Evolutionary conservation across 2,329 filamentous ascomycete species (phyloP).

Genomic region (Graphiopsis chlorocephala): DNA sequence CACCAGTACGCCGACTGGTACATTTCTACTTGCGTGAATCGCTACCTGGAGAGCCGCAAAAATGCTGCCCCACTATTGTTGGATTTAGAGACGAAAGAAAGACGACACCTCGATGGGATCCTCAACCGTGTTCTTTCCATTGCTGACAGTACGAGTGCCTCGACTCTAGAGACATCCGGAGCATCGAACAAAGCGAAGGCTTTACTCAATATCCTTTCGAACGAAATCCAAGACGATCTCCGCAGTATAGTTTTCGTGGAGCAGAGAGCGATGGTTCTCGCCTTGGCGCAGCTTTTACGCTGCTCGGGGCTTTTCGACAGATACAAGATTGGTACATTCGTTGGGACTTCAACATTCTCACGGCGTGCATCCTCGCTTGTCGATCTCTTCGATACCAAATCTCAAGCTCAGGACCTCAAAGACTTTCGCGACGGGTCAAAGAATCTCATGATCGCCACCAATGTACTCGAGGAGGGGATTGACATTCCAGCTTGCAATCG

Average conservation of each 20-base stretch:
- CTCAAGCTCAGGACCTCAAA: conserved; percentile 51
- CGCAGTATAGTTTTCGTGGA: conserved; percentile 49
- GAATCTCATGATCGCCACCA: conserved; percentile 58
- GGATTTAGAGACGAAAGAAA: conserved; percentile 36
- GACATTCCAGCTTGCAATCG: conserved; percentile 62
- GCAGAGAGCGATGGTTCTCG: conserved; percentile 43
- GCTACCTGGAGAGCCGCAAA: conserved; percentile 27
- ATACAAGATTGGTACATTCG: conserved; percentile 49
- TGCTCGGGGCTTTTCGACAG: conserved; percentile 22
- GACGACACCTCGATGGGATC: conserved; percentile 28
- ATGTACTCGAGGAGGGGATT: conserved; percentile 60
- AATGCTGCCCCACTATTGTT: conserved; percentile 26
- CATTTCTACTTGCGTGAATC: conserved; percentile 36
- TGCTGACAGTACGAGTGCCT: background rate
- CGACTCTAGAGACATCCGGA: background rate
- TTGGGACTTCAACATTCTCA: conserved; percentile 48
- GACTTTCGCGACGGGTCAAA: conserved; percentile 53
- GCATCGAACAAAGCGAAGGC: conserved; percentile 22
- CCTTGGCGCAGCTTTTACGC: conserved; percentile 33
- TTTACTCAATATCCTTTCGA: conserved; percentile 36
- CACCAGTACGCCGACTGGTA: conserved; percentile 39
- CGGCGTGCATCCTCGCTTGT: conserved; percentile 48
- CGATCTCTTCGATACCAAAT: conserved; percentile 47
- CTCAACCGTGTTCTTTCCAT: conserved; percentile 12
- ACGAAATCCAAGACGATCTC: conserved; percentile 34